Base-by-base conservation (phyloP, 345 rosid genomes). In the Brassica carinata region DNA sequence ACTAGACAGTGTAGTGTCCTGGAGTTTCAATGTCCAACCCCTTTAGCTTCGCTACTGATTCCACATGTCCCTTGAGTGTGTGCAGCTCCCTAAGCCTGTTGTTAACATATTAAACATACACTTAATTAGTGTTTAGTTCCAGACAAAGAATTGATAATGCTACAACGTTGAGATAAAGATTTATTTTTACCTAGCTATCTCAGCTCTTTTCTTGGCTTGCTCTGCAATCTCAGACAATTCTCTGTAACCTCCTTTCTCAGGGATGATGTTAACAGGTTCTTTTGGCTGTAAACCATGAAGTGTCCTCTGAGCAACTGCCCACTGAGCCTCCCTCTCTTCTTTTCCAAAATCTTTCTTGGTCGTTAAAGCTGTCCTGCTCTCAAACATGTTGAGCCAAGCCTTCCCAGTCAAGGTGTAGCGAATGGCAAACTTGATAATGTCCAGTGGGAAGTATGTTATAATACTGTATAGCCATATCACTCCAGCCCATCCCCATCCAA, bases 401-500 rank as follows among this genome's bases (percentile, higher is more conserved):
- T 87, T 90, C 61, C 98, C 98, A 5, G 92, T 89, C 73, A 95
- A 84, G 71, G 91, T 88, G 85, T 91, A 95, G 33, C 98, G 90
- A 72, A 87, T 91, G 61, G 88, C 85, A 45, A 95, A 95, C 84
- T 95, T 95, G 78, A 95, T 59, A 19, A 91, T 0, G 71, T 95
- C 99, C 1, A 87, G 90, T n/a, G 99, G 99, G 68, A 93, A 3
- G 57, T 91, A 95, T 83, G 86, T 84, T 26, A 95, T 77, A 31
- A 91, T 13, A 74, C 97, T 93, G 82, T 85, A 95, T 45, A 95
- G 83, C 99, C 99, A 95, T 57, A 95, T 89, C 33, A 88, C 87
- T 27, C 96, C 99, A 0, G 98, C 99, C 99, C 99, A 95, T 84
- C 97, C 97, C 99, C 99, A 93, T 8, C 99, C 99, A 9, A 84